Percentiles rank a stretch among this genome's conserved stretches.
Conservation (phyloP, 139 green algal genomes). For the Pycnococcus provasolii region DNA sequence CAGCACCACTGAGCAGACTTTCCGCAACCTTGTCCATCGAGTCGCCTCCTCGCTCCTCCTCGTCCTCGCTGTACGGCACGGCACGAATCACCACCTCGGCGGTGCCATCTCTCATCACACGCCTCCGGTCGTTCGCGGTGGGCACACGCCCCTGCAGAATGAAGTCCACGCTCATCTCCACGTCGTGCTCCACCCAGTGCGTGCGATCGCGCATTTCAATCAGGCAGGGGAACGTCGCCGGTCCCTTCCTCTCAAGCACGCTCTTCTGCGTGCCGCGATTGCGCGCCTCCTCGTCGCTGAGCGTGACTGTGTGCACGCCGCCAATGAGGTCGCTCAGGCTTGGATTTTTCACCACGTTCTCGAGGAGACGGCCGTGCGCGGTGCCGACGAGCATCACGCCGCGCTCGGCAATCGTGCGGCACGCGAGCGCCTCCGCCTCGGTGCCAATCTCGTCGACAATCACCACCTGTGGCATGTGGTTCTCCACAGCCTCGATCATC, state of each 20-base stretch:
- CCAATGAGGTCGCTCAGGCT: slow-evolving; percentile 58
- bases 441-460: slow-evolving; percentile 96
- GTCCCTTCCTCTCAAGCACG: slow-evolving; percentile 79
- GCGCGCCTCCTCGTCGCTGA: slow-evolving; percentile 72
- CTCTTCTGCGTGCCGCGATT: slow-evolving; percentile 84
- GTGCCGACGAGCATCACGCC: slow-evolving; percentile 91
- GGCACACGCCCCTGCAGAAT: slow-evolving; percentile 59
- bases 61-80: too few species aligned
- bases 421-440: slow-evolving; percentile 86
- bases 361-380: slow-evolving; percentile 85
- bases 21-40: too few species aligned
- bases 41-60: too few species aligned
- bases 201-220: slow-evolving; percentile 88
- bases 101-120: too few species aligned
- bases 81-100: too few species aligned
- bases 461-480: slow-evolving; percentile 83
- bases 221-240: slow-evolving; percentile 85
- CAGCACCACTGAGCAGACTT: too few species aligned
- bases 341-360: slow-evolving; percentile 96
- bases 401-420: slow-evolving; percentile 90
- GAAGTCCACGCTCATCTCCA: slow-evolving; percentile 68
- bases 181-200: slow-evolving; percentile 74
- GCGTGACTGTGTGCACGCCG: slow-evolving; percentile 13
- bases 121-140: slow-evolving; percentile 57
- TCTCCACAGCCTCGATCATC: slow-evolving; percentile 97